Conservation (phyloP, 2,329 filamentous ascomycete species). For the Penicillium nordicum region DNA sequence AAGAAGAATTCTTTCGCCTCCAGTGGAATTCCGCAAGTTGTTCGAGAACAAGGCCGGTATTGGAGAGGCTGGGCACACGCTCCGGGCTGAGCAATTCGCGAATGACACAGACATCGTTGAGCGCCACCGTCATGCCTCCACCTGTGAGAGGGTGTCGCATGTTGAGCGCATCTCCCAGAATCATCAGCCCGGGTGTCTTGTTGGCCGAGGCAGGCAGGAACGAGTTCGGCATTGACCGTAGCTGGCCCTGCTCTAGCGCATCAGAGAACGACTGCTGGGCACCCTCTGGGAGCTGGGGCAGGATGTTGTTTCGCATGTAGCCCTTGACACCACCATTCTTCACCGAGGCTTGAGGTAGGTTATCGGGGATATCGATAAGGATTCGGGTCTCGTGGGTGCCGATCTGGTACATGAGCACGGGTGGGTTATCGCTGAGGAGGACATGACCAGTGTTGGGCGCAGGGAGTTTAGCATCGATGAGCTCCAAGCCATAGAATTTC, state of each 20-base stretch:
- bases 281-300: conserved; percentile 70
- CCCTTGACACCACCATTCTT: conserved; percentile 77
- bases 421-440: conserved; percentile 71
- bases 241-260: conserved; percentile 73
- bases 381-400: conserved; percentile 89
- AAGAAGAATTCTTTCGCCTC: conserved; percentile 74
- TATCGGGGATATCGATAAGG: conserved; percentile 80
- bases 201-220: conserved; percentile 81
- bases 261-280: conserved; percentile 70
- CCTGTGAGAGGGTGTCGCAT: conserved; percentile 99
- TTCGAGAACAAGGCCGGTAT: conserved; percentile 62
- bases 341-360: conserved; percentile 68
- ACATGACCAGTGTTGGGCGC: conserved; percentile 78
- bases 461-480: conserved; percentile 81
- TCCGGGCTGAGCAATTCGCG: conserved; percentile 68
- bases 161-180: conserved; percentile 94
- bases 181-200: conserved; percentile 66
- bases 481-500: conserved; percentile 90
- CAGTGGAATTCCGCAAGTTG: conserved; percentile 80
- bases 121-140: conserved; percentile 95
- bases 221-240: conserved; percentile 93
- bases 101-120: conserved; percentile 84
- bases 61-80: conserved; percentile 64
- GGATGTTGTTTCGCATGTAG: conserved; percentile 74
- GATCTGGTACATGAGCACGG: conserved; percentile 93